Evolutionary conservation across 768 basidiomycete genomes (phyloP).

Genomic region (Coprinopsis marcescibilis): DNA sequence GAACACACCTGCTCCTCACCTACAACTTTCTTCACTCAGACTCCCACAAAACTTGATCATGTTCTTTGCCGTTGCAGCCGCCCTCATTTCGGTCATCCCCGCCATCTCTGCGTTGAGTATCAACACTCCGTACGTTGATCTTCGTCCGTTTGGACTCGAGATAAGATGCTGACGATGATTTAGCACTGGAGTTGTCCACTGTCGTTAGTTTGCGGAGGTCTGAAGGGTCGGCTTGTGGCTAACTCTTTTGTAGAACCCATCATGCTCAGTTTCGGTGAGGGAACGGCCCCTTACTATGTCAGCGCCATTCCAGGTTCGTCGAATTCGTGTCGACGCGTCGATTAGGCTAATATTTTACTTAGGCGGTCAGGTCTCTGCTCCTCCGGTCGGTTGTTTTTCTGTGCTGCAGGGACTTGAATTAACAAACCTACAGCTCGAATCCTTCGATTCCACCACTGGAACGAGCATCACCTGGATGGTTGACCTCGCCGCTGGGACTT

Average conservation of each 20-base stretch:
- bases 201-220: slow-evolving; percentile 19
- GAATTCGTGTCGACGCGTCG: neutral
- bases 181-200: slow-evolving; percentile 33
- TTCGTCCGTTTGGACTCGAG: neutral
- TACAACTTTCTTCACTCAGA: slow-evolving; percentile 10
- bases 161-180: neutral
- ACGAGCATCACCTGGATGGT: slow-evolving; percentile 49
- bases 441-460: slow-evolving; percentile 41
- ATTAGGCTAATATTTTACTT: slow-evolving; percentile 2
- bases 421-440: slow-evolving; percentile 39
- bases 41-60: slow-evolving; percentile 27
- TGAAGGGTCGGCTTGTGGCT: slow-evolving; percentile 30
- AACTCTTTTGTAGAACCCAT: slow-evolving; percentile 45
- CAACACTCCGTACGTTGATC: slow-evolving; percentile 60
- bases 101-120: slow-evolving; percentile 42
- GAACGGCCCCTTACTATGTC: slow-evolving; percentile 52
- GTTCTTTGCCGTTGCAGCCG: slow-evolving; percentile 27
- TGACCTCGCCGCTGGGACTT: slow-evolving; percentile 36
- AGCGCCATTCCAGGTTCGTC: slow-evolving; percentile 54
- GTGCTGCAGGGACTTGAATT: slow-evolving; percentile 13
- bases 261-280: slow-evolving; percentile 47
- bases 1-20: slow-evolving; percentile 7
- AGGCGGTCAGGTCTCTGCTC: slow-evolving; percentile 50
- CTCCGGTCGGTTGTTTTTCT: slow-evolving; percentile 37
- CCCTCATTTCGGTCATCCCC: slow-evolving; percentile 34